phyloP scores from a whole-genome alignment of 2,329 filamentous ascomycete species.

The Diaporthe vaccinii region DNA sequence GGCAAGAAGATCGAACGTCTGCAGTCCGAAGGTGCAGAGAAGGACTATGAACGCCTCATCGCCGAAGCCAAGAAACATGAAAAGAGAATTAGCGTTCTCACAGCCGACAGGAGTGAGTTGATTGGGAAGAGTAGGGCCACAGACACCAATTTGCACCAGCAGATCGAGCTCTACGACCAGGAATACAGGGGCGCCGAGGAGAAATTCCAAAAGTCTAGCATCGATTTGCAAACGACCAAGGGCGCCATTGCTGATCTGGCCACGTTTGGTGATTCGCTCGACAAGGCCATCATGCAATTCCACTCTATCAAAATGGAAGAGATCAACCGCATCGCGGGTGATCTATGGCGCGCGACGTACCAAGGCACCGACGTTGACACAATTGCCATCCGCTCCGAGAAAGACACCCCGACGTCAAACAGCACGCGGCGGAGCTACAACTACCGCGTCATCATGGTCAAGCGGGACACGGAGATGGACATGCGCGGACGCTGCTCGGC shows the following conservation, averaged over 20 bases:
- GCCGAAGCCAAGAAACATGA: constrained; percentile 78
- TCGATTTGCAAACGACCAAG: constrained; percentile 91
- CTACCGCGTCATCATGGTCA: constrained; percentile 98
- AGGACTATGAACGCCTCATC: constrained; percentile 82
- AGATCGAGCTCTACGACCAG: constrained; percentile 84
- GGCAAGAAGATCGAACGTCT: constrained; percentile 79
- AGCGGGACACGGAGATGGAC: constrained; percentile 97
- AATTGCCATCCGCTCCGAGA: constrained; percentile 93
- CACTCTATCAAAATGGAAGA: constrained; percentile 98
- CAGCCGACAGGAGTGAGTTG: constrained; percentile 80
- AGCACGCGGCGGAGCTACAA: constrained; percentile 88
- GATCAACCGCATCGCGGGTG: constrained; percentile 93
- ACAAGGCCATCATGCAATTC: constrained; percentile 98
- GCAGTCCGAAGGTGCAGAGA: constrained; percentile 83
- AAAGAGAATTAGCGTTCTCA: constrained; percentile 75
- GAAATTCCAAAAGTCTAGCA: constrained; percentile 88
- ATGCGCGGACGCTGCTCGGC: constrained; percentile 98
- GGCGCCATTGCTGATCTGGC: constrained; percentile 92
- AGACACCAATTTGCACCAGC: constrained; percentile 80
- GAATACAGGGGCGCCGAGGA: constrained; percentile 87
- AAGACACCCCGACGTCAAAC: constrained; percentile 69
- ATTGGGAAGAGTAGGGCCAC: constrained; percentile 86
- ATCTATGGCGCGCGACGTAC: constrained; percentile 98
- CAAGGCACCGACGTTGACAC: constrained; percentile 97
- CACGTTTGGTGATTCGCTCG: constrained; percentile 85